Conservation (phyloP, 2,329 filamentous ascomycete species). For the Trichoderma sp. region DNA sequence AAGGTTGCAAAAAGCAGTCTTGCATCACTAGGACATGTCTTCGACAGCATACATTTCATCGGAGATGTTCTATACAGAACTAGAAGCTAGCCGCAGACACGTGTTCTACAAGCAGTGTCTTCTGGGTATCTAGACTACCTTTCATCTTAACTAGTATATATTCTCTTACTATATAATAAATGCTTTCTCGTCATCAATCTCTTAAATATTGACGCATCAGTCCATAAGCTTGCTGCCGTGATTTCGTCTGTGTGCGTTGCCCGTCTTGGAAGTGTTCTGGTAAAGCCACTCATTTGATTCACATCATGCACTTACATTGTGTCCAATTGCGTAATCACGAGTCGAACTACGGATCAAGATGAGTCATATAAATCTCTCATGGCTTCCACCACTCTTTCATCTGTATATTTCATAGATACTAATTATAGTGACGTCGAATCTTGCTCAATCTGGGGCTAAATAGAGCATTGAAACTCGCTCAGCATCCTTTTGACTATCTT, state of each 20-base stretch:
- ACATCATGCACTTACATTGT: too few relatives aligned
- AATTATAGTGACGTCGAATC: not conserved
- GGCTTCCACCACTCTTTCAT: not conserved
- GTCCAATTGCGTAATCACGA: too few relatives aligned
- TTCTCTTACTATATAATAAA: not conserved
- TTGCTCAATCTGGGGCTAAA: not conserved
- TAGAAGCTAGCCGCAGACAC: not conserved
- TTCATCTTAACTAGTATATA: not conserved
- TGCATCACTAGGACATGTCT: not conserved
- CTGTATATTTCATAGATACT: not conserved
- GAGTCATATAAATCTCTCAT: too few relatives aligned
- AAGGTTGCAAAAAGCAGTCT: too few relatives aligned
- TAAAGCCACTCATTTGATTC: not conserved
- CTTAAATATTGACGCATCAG: not conserved
- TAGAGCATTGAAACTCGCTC: not conserved
- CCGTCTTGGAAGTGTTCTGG: not conserved
- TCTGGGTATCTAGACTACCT: not conserved
- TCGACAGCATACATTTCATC: not conserved
- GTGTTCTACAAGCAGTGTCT: conserved; percentile 28
- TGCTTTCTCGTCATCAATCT: not conserved
- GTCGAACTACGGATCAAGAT: too few relatives aligned
- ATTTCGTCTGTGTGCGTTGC: not conserved
- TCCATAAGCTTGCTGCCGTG: not conserved
- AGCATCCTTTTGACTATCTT: not conserved
- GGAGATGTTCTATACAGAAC: not conserved